Evolutionary conservation across 805 yeast genomes (phyloP).

Genomic region (Yarrowia keelungensis): DNA sequence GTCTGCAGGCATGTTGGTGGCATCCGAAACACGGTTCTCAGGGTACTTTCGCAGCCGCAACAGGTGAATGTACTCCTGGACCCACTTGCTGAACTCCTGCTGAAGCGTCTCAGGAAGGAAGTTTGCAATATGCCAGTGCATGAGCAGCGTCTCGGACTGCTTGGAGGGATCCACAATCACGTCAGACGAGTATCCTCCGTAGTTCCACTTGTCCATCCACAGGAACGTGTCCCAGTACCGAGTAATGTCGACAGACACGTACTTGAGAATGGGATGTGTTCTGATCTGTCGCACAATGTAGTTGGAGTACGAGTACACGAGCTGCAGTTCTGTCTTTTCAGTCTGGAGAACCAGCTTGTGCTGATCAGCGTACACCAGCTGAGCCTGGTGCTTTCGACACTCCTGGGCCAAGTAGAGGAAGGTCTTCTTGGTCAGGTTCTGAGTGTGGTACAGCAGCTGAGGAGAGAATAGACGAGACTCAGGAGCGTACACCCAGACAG

Average conservation of each 20-base stretch:
- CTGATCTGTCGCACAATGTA: constrained; percentile 79
- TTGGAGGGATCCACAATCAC: constrained; percentile 42
- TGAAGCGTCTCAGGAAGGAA: constrained; percentile 78
- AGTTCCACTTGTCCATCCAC: constrained; percentile 94
- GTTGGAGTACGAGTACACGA: constrained; percentile 89
- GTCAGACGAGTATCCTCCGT: constrained; percentile 65
- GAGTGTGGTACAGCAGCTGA: constrained; percentile 82
- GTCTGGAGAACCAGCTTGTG: constrained; percentile 77
- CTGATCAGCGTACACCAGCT: constrained; percentile 78
- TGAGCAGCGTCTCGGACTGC: constrained; percentile 53
- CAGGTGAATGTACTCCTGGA: constrained; percentile 59
- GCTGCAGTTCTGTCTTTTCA: constrained; percentile 76
- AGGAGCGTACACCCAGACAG: constrained; percentile 84
- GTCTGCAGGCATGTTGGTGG: background rate
- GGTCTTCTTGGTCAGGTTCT: constrained; percentile 82
- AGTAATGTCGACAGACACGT: constrained; percentile 72
- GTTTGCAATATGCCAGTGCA: constrained; percentile 79
- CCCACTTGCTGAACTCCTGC: constrained; percentile 88
- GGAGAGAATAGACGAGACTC: constrained; percentile 78
- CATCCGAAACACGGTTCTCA: constrained; percentile 40
- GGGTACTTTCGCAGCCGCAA: constrained; percentile 69
- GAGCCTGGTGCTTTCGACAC: constrained; percentile 78
- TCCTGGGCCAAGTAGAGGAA: constrained; percentile 81
- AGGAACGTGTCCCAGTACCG: constrained; percentile 91
- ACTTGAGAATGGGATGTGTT: constrained; percentile 80